Evolutionary conservation across 2,329 filamentous ascomycete genomes (phyloP), one percentile per base, ranked within the genome.

Genomic region (Mariannaea elegans): DNA sequence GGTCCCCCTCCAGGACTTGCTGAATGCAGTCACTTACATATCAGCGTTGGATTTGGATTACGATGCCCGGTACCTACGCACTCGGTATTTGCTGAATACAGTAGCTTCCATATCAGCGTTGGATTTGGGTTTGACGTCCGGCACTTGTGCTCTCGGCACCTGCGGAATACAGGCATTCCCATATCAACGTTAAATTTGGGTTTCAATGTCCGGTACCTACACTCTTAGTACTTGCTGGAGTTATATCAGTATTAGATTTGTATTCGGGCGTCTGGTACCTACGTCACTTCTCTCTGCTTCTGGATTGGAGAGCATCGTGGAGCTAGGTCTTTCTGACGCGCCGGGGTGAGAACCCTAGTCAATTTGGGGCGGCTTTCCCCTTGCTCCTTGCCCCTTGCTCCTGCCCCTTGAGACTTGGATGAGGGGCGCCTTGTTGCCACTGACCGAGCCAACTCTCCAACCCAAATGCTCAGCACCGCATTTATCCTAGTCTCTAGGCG

Each of bases 121-220:
- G n/a, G n/a, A n/a, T n/a, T n/a, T n/a, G n/a, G n/a, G n/a, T n/a
- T n/a, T n/a, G n/a, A n/a, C n/a, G n/a, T n/a, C n/a, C n/a, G n/a
- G n/a, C n/a, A n/a, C n/a, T n/a, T n/a, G n/a, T n/a, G n/a, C n/a
- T n/a, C n/a, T n/a, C n/a, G n/a, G n/a, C n/a, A 34, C 49, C 46
- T 59, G 56, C 65, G 61, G 18, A 57, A 67, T 62, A 41, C 53
- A 62, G 66, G 45, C 55, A 61, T 54, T 50, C 59, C 65, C 63
- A 44, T 44, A 24, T 39, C 41, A 69, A 56, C 27, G 46, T 38
- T 36, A 39, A 39, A 29, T 18, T 45, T 54, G 29, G 27, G 41
- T 12, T 44, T 42, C 16, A 19, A 36, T 47, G 46, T 29, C 52
- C 62, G 9, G 24, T 27, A 27, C 24, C 24, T 27, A 27, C 24